These are phyloP conservation scores for Bryoglossum gracile DNA, from an alignment of 495 filamentous ascomycete species.

Conservation along the genomic window DNA sequence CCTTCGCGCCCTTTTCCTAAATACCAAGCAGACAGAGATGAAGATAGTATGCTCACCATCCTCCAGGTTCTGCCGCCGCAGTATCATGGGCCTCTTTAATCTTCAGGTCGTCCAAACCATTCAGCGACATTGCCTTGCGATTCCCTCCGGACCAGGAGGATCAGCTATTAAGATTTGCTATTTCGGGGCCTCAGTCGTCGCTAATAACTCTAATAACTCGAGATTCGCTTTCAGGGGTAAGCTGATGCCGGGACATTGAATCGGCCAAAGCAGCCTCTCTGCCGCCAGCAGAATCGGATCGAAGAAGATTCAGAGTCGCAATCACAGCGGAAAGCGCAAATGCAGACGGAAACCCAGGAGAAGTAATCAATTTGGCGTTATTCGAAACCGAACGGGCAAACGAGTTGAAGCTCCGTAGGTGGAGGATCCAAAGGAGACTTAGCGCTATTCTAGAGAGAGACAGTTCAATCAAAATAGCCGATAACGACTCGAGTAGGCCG, in stretches of 20 bases:
- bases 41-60: conserved; percentile 63
- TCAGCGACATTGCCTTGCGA: conserved; percentile 72
- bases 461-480: conserved; percentile 2
- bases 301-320: background rate
- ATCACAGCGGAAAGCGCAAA: background rate
- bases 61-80: conserved; percentile 75
- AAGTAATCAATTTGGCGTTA: background rate
- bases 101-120: conserved; percentile 80
- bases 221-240: conserved; percentile 19
- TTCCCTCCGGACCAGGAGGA: background rate
- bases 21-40: background rate
- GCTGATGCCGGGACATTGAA: conserved; percentile 22
- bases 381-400: background rate
- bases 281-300: conserved; percentile 14
- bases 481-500: background rate
- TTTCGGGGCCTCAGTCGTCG: conserved; percentile 11
- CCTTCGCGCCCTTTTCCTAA: too few species aligned
- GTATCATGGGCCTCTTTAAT: conserved; percentile 79
- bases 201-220: conserved; percentile 16
- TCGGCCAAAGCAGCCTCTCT: conserved; percentile 16
- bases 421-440: conserved; percentile 1
- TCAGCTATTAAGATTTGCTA: background rate
- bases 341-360: background rate
- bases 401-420: background rate
- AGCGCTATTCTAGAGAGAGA: background rate